Conservation (phyloP, 2,329 filamentous ascomycete species). For the Diaporthe helianthi region DNA sequence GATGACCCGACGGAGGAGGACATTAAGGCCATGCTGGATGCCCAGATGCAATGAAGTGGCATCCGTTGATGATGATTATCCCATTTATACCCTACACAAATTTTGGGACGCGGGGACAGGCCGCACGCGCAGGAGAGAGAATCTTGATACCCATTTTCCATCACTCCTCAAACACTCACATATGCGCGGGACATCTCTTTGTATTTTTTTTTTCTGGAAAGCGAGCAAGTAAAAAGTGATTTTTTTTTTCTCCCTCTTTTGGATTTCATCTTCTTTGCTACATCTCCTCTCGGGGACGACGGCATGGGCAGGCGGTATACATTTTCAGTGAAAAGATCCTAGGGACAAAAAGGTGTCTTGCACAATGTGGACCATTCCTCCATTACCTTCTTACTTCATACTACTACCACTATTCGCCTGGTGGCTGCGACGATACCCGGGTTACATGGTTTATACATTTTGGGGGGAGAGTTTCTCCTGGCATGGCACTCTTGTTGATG, state of each 20-base stretch:
- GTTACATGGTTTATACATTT: constrained; percentile 10
- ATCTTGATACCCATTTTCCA: constrained; percentile 12
- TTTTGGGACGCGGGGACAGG: constrained; percentile 20
- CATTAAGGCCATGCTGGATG: constrained; percentile 64
- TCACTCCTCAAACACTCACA: constrained; percentile 1
- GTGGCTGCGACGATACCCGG: constrained; percentile 33
- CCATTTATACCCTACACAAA: not conserved
- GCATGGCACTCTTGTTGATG: not conserved
- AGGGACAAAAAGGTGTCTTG: not conserved
- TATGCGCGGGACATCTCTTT: constrained; percentile 7
- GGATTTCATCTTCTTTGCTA: not conserved
- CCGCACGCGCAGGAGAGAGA: constrained; percentile 1
- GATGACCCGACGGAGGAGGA: constrained; percentile 72
- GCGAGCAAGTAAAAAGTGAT: constrained; percentile 26
- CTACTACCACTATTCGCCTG: constrained; percentile 24
- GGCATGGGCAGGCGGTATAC: constrained; percentile 14
- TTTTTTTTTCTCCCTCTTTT: not conserved
- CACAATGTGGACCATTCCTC: not conserved
- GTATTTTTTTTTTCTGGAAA: not conserved
- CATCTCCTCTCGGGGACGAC: constrained; percentile 3
- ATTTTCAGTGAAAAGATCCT: not conserved
- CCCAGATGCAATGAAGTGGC: constrained; percentile 24
- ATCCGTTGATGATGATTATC: not conserved
- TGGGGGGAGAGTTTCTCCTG: constrained; percentile 1
- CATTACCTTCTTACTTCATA: not conserved